Percentiles rank a stretch among this genome's conserved stretches.
These are phyloP conservation scores for Candida namnaoensis DNA, from an alignment of 805 yeast genomes.

Conservation along the genomic window DNA sequence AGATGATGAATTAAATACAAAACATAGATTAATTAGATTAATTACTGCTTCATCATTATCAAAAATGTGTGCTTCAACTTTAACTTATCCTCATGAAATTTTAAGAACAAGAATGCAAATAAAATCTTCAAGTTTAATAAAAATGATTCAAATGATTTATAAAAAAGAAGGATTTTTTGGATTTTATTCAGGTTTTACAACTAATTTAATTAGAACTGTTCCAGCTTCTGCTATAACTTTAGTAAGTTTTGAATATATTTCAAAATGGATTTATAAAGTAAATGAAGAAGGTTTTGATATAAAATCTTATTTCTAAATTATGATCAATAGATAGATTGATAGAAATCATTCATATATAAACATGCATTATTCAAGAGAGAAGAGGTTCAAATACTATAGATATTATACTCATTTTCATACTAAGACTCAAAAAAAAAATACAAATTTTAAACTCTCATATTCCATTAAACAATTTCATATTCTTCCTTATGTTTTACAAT, in stretches of 20 bases:
- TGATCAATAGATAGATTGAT: too few species aligned
- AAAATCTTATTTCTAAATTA: too few species aligned
- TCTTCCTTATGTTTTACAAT: too few species aligned
- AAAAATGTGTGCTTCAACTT: slow-evolving; percentile 79
- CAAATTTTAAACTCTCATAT: too few species aligned
- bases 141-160: slow-evolving; percentile 20
- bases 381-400: too few species aligned
- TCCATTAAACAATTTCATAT: too few species aligned
- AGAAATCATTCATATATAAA: too few species aligned
- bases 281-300: too few species aligned
- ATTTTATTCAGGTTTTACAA: slow-evolving; percentile 82
- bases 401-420: too few species aligned
- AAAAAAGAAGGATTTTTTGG: slow-evolving; percentile 69
- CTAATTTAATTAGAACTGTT: slow-evolving; percentile 82
- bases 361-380: too few species aligned
- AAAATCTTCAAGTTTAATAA: slow-evolving; percentile 25
- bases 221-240: slow-evolving; percentile 96
- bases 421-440: too few species aligned
- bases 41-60: slow-evolving; percentile 69
- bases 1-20: slow-evolving; percentile 14
- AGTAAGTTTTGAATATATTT: slow-evolving; percentile 79
- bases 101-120: slow-evolving; percentile 83
- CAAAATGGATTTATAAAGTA: slow-evolving; percentile 5
- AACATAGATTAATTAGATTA: slow-evolving; percentile 29
- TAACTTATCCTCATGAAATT: slow-evolving; percentile 95